Percentiles rank a stretch among this genome's conserved stretches.
Conservation (phyloP, 1,139 yeast species). For the Geotrichum carabidarum region DNA sequence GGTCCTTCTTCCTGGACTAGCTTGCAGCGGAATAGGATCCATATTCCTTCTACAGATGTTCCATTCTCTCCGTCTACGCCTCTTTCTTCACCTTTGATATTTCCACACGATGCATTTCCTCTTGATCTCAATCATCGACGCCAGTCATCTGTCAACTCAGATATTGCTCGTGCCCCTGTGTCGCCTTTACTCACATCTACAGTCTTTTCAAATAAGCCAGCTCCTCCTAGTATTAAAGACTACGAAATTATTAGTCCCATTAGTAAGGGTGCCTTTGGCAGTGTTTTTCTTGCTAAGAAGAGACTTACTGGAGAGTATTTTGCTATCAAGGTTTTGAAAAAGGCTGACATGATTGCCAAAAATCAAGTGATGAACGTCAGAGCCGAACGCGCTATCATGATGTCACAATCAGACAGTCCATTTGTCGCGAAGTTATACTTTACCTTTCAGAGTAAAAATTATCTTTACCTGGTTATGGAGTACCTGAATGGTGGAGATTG, state of each 20-base stretch:
- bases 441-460: constrained; percentile 84
- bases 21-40: constrained; percentile 18
- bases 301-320: constrained; percentile 88
- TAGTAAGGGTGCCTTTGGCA: constrained; percentile 96
- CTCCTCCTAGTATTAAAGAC: constrained; percentile 71
- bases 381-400: constrained; percentile 94
- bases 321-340: constrained; percentile 90
- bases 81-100: constrained; percentile 31
- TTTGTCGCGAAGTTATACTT: constrained; percentile 87
- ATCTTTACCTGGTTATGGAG: constrained; percentile 91
- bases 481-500: constrained; percentile 95
- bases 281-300: constrained; percentile 81
- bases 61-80: constrained; percentile 30
- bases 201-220: constrained; percentile 40
- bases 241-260: constrained; percentile 90
- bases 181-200: constrained; percentile 76
- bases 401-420: constrained; percentile 92
- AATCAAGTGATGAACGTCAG: constrained; percentile 93
- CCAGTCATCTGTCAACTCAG: constrained; percentile 28
- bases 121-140: constrained; percentile 26
- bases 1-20: constrained; percentile 13
- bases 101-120: constrained; percentile 28
- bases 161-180: constrained; percentile 44
- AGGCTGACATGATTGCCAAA: constrained; percentile 93
- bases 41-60: constrained; percentile 13